Evolutionary conservation across 208 protist genomes (phyloP).

Genomic region (Paratrypanosoma confusum): DNA sequence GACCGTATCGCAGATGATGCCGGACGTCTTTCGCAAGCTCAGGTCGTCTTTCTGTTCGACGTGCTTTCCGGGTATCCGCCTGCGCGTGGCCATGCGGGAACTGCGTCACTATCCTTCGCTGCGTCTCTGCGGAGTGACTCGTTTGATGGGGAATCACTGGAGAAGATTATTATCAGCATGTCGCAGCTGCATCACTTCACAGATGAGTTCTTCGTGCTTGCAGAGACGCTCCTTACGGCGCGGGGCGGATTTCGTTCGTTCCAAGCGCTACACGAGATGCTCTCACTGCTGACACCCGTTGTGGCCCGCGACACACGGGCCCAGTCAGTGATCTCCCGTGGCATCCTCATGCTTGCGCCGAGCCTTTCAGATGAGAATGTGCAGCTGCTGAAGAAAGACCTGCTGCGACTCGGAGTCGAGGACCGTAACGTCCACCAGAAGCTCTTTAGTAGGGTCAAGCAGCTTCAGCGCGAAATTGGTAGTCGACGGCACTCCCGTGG

Average conservation of each 20-base stretch:
- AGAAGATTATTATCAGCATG: slow-evolving; percentile 48
- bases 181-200: slow-evolving; percentile 50
- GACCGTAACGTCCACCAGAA: slow-evolving; percentile 28
- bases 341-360: slow-evolving; percentile 31
- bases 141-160: slow-evolving; percentile 42
- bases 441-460: slow-evolving; percentile 22
- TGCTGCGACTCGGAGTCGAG: slow-evolving; percentile 18
- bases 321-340: slow-evolving; percentile 27
- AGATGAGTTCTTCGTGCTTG: slow-evolving; percentile 68
- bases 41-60: slow-evolving; percentile 39
- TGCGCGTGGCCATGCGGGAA: slow-evolving; percentile 41
- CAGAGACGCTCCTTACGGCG: slow-evolving; percentile 22
- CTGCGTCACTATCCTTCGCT: slow-evolving; percentile 62
- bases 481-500: slow-evolving; percentile 7
- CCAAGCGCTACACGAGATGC: slow-evolving; percentile 17
- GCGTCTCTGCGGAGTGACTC: slow-evolving; percentile 33
- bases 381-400: slow-evolving; percentile 17
- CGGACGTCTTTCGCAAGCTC: slow-evolving; percentile 42
- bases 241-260: slow-evolving; percentile 62
- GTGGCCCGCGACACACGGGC: slow-evolving; percentile 23
- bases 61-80: slow-evolving; percentile 74
- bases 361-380: slow-evolving; percentile 52
- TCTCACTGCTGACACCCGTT: slow-evolving; percentile 25
- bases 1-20: slow-evolving; percentile 43
- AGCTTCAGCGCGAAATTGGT: slow-evolving; percentile 15